Evolutionary conservation across 2,329 filamentous ascomycete genomes (phyloP).

Genomic region (Phyllosticta citribraziliensis): DNA sequence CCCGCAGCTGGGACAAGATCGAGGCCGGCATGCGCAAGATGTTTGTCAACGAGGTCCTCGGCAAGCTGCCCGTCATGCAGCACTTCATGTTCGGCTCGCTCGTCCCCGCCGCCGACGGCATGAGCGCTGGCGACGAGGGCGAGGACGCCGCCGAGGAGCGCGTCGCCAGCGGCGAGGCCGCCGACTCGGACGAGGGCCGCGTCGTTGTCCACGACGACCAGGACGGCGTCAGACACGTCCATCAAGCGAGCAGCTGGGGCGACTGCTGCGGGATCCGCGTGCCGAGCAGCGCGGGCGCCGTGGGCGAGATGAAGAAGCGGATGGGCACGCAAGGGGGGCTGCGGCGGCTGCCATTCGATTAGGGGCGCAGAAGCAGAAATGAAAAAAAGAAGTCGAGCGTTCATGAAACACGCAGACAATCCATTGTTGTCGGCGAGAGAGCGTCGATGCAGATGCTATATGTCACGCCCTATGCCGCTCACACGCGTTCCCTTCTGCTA

Average conservation of each 20-base stretch:
- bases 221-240: conserved; percentile 59
- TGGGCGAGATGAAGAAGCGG: conserved; percentile 75
- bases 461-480: too few species aligned
- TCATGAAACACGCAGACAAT: too few species aligned
- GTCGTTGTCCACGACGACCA: conserved; percentile 49
- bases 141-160: conserved; percentile 30
- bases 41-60: conserved; percentile 87
- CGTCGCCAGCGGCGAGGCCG: conserved; percentile 25
- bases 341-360: conserved; percentile 77
- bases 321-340: conserved; percentile 48
- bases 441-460: too few species aligned
- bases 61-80: conserved; percentile 95
- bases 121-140: conserved; percentile 55
- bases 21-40: conserved; percentile 93
- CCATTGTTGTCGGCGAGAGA: too few species aligned
- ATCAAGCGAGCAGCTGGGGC: conserved; percentile 65
- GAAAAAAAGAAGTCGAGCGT: background rate
- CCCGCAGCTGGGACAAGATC: conserved; percentile 84
- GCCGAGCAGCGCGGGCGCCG: conserved; percentile 84
- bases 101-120: conserved; percentile 68
- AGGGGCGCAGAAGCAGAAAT: background rate
- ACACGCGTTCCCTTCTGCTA: too few species aligned
- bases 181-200: conserved; percentile 37
- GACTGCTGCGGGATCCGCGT: conserved; percentile 98
- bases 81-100: conserved; percentile 91